A percentile compares a stretch with the other conserved stretches of the same genome.
These are phyloP conservation scores for Heterobasidion parviporum DNA, from an alignment of 1,284 basidiomycete genomes.

Conservation along the genomic window DNA sequence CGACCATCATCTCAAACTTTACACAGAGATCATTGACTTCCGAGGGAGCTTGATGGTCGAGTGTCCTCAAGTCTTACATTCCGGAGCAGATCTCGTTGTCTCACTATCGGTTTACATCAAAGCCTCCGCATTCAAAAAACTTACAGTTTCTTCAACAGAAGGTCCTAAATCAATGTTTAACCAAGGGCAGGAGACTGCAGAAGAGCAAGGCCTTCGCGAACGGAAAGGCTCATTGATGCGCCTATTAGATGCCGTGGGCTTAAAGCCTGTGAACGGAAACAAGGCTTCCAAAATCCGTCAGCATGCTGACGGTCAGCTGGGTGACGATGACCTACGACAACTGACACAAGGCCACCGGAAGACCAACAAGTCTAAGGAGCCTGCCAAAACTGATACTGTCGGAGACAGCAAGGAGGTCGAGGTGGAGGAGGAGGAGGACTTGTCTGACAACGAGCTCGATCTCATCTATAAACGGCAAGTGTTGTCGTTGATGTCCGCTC, in stretches of 20 bases:
- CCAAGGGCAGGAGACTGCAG: conserved; percentile 67
- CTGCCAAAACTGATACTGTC: conserved; percentile 41
- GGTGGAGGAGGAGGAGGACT: conserved; percentile 67
- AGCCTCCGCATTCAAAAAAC: conserved; percentile 51
- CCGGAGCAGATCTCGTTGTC: conserved; percentile 64
- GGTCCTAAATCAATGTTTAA: conserved; percentile 38
- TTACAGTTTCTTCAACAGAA: conserved; percentile 27
- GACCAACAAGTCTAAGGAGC: conserved; percentile 21
- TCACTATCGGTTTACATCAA: conserved; percentile 63
- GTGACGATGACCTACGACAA: conserved; percentile 33
- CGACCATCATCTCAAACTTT: neutral
- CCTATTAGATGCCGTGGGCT: conserved; percentile 56
- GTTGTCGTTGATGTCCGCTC: neutral
- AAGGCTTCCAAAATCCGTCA: conserved; percentile 13
- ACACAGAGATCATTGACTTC: conserved; percentile 52
- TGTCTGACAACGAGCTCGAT: conserved; percentile 72
- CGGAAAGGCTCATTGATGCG: conserved; percentile 62
- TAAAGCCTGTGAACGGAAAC: conserved; percentile 38
- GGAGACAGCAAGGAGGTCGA: conserved; percentile 64
- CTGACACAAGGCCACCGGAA: conserved; percentile 22
- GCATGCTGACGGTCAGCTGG: conserved; percentile 25
- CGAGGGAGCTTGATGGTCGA: conserved; percentile 59
- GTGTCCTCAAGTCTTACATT: conserved; percentile 54
- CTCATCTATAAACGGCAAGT: conserved; percentile 75
- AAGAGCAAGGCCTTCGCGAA: conserved; percentile 69